Base-by-base conservation (phyloP, 2,329 filamentous ascomycete genomes). In the Graphiopsis chlorocephala region DNA sequence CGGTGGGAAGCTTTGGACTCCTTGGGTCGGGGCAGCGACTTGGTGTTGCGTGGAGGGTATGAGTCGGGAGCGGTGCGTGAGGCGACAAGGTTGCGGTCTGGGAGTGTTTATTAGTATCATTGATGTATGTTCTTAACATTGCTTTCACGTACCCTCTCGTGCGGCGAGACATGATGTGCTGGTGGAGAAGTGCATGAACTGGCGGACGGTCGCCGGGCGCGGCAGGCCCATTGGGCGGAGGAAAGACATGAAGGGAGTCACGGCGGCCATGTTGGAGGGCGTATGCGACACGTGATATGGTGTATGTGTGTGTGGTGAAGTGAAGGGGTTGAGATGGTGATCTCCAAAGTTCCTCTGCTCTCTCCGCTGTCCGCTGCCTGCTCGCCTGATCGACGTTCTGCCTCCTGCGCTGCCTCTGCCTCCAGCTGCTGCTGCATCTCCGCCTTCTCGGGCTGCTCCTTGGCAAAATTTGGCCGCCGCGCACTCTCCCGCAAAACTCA, bases 141-240 rank as follows among this genome's bases (percentile, higher is more conserved):
- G 31, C 58, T 14, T 20, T 58, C 14, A 73, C 70, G 58, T 75
- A 73, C 64, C 73, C 74, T 69, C 65, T 23, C 29, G 58, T 23
- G 58, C 58, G 11, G 65, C 66, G 63, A 66, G 66, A 67, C 70
- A 74, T 68, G 59, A 38, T 50, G 69, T 65, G 63, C 64, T 69
- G 53, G 72, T 73, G 6, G 78, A 80, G 74, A 80, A 79, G 71
- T 76, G 76, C 64, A 79, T 71, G 73, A 79, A 76, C 55, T 75
- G 77, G 42, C 72, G 72, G 60, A 78, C 71, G 10, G 77, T 73
- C 45, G 76, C 67, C 20, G 74, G 70, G 64, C 75, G 71, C 23
- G 79, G 77, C 6, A 76, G 72, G 3, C 70, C 74, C 65, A 79
- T 66, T 61, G 80, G 79, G 65, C 79, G 72, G 28, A 81, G 71